Conservation (phyloP, 495 filamentous ascomycete genomes). For the Rostrohypoxylon terebratum region DNA sequence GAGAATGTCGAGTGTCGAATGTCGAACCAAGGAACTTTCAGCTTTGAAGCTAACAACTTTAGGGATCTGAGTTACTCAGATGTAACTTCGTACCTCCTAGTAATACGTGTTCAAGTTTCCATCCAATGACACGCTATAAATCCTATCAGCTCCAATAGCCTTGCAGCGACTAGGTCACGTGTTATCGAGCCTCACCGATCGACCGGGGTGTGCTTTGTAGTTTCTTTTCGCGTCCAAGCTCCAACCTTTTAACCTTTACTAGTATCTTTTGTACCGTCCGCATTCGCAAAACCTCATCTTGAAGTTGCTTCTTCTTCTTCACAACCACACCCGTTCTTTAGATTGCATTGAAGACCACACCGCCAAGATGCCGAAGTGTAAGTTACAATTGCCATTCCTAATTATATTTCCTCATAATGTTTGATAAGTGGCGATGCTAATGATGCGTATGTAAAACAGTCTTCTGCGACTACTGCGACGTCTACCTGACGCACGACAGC, state of each 20-base stretch:
- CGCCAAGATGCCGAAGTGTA: slow-evolving; percentile 62
- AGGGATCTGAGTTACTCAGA: slow-evolving; percentile 16
- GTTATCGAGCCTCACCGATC: slow-evolving; percentile 17
- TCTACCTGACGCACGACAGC: slow-evolving; percentile 99
- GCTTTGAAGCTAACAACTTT: slow-evolving; percentile 27
- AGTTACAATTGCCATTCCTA: background rate
- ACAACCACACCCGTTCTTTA: slow-evolving; percentile 13
- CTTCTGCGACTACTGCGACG: slow-evolving; percentile 98
- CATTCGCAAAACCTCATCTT: slow-evolving; percentile 19
- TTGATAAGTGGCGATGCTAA: slow-evolving; percentile 18
- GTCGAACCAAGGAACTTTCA: slow-evolving; percentile 3
- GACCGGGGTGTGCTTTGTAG: slow-evolving; percentile 5
- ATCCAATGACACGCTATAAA: slow-evolving; percentile 30
- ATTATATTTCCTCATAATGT: background rate
- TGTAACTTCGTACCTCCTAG: slow-evolving; percentile 36
- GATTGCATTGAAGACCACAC: slow-evolving; percentile 17
- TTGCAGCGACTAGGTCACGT: slow-evolving; percentile 33
- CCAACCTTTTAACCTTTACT: slow-evolving; percentile 28
- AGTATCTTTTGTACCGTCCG: slow-evolving; percentile 26
- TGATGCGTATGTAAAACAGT: slow-evolving; percentile 38
- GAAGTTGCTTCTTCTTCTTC: slow-evolving; percentile 5
- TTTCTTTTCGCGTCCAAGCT: slow-evolving; percentile 32
- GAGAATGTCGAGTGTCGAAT: slow-evolving; percentile 31
- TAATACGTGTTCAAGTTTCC: slow-evolving; percentile 49
- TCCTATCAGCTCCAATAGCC: slow-evolving; percentile 9